These are phyloP conservation scores for Apiotrichum montevideense DNA, from an alignment of 1,284 basidiomycete species.

Conservation along the genomic window DNA sequence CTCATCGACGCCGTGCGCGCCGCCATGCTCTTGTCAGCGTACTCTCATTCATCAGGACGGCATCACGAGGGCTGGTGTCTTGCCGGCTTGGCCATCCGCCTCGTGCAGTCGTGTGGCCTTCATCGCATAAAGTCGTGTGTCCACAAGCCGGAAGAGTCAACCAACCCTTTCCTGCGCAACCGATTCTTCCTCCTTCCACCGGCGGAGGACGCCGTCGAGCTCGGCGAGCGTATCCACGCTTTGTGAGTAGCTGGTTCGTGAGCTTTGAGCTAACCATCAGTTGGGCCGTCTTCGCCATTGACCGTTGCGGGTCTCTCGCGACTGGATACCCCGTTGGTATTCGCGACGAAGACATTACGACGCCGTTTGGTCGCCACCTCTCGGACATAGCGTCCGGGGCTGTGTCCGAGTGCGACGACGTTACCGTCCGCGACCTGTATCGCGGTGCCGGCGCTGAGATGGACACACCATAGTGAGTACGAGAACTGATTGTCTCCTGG, in stretches of 20 bases:
- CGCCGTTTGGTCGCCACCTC: slow-evolving; percentile 34
- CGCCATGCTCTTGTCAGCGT: slow-evolving; percentile 35
- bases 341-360: slow-evolving; percentile 36
- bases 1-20: slow-evolving; percentile 39
- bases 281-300: slow-evolving; percentile 37
- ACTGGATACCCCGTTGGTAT: slow-evolving; percentile 37
- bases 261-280: slow-evolving; percentile 12
- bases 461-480: slow-evolving; percentile 30
- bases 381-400: slow-evolving; percentile 31
- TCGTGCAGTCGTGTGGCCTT: slow-evolving; percentile 37
- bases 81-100: slow-evolving; percentile 28
- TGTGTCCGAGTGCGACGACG: slow-evolving; percentile 31
- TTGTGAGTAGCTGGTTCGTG: slow-evolving; percentile 30
- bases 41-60: slow-evolving; percentile 35
- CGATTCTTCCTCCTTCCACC: slow-evolving; percentile 33
- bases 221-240: slow-evolving; percentile 39
- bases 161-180: slow-evolving; percentile 31
- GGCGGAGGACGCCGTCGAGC: slow-evolving; percentile 37
- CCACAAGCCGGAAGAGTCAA: slow-evolving; percentile 17
- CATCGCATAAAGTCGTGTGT: slow-evolving; percentile 36
- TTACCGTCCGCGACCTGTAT: slow-evolving; percentile 36
- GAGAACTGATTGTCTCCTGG: neutral
- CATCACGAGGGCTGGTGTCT: slow-evolving; percentile 42
- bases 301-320: slow-evolving; percentile 32
- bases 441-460: slow-evolving; percentile 14